Percentiles rank a stretch among this genome's conserved stretches.
Conservation (phyloP, 176 grass and related monocot species). For the Pontederia crassipes region DNA sequence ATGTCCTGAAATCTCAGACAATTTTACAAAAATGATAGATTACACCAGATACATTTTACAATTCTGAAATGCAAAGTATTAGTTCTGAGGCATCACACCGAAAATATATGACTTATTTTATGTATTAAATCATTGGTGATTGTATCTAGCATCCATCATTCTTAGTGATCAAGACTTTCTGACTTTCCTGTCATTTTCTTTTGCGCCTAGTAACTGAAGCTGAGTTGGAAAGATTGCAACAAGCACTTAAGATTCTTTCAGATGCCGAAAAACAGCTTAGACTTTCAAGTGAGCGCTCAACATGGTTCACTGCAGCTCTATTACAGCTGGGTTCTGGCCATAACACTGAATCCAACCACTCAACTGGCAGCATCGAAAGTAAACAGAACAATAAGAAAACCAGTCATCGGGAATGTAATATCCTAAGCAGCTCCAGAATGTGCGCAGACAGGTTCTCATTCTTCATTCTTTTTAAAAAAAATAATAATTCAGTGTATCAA, state of each 20-base stretch:
- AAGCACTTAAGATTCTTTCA: constrained; percentile 87
- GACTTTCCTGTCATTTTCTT: constrained; percentile 6
- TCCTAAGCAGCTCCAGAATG: constrained; percentile 31
- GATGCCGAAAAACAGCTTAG: constrained; percentile 93
- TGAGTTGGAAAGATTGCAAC: constrained; percentile 89
- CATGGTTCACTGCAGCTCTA: constrained; percentile 92
- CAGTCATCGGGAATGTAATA: constrained; percentile 33
- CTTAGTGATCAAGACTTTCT: not conserved
- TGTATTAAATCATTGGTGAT: too few species aligned
- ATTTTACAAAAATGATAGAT: too few species aligned
- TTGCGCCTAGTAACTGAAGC: constrained; percentile 63
- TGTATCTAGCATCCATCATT: not conserved
- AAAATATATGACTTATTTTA: too few species aligned
- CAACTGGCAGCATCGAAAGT: constrained; percentile 40
- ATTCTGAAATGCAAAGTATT: too few species aligned
- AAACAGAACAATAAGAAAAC: constrained; percentile 38
- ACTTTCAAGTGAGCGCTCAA: constrained; percentile 85
- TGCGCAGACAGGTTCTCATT: constrained; percentile 24
- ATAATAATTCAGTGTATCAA: constrained; percentile 33
- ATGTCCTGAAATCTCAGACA: too few species aligned
- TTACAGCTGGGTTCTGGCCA: constrained; percentile 82
- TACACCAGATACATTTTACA: too few species aligned
- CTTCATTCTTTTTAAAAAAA: constrained; percentile 21
- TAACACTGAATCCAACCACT: constrained; percentile 51
- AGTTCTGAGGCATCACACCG: too few species aligned